Conservation (phyloP, 305 asterid species). For the Fraxinus sp. region DNA sequence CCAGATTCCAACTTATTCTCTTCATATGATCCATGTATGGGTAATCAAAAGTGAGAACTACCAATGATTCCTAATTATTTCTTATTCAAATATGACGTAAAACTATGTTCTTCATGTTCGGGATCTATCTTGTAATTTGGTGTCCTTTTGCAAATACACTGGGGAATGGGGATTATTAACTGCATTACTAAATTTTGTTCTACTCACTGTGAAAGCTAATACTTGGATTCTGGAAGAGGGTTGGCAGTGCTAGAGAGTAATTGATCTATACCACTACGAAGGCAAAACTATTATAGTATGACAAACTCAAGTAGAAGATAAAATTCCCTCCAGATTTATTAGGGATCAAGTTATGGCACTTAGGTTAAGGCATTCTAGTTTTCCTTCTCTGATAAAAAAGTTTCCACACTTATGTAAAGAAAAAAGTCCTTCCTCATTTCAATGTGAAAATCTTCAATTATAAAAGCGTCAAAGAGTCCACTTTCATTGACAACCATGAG, state of each 20-base stretch:
- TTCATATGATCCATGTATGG: not conserved
- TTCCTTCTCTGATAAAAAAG: not conserved
- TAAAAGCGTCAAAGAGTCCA: not conserved
- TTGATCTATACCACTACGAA: not conserved
- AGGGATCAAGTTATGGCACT: not conserved
- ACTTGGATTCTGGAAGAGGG: not conserved
- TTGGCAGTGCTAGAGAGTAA: not conserved
- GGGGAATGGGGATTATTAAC: not conserved
- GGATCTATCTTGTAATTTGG: not conserved
- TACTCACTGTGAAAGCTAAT: not conserved
- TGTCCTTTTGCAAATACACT: not conserved
- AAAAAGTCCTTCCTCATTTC: not conserved
- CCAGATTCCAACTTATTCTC: not conserved
- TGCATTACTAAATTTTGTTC: not conserved
- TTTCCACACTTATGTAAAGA: not conserved
- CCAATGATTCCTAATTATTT: not conserved
- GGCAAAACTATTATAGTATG: not conserved
- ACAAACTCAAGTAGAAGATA: not conserved
- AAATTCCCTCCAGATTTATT: not conserved
- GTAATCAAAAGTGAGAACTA: not conserved
- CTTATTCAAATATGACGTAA: not conserved
- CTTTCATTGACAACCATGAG: not conserved
- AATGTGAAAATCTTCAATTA: not conserved
- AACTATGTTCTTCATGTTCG: not conserved
- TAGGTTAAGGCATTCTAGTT: not conserved